These are phyloP conservation scores for Periconia sp. DNA, from an alignment of 2,329 filamentous ascomycete genomes.

Conservation along the genomic window DNA sequence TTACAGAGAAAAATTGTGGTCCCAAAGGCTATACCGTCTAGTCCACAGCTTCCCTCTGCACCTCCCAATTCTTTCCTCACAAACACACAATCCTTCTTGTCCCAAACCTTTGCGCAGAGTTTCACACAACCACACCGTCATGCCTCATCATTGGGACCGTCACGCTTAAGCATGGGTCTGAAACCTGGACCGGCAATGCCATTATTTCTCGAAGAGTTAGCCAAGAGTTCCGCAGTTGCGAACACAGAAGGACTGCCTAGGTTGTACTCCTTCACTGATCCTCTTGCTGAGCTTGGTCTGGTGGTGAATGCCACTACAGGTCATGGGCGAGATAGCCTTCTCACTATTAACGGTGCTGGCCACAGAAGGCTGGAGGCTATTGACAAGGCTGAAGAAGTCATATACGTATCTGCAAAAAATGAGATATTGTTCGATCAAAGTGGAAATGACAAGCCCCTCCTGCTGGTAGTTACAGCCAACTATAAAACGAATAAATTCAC, in stretches of 20 bases:
- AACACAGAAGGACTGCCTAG: constrained; percentile 63
- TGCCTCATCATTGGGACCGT: constrained; percentile 30
- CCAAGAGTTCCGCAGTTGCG: constrained; percentile 25
- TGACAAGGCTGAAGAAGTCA: constrained; percentile 75
- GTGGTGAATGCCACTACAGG: constrained; percentile 58
- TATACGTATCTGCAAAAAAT: constrained; percentile 74
- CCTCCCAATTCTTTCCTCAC: constrained; percentile 83
- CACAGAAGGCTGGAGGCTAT: constrained; percentile 59
- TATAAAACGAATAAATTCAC: constrained; percentile 74
- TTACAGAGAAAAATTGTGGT: constrained; percentile 76
- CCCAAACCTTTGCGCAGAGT: constrained; percentile 57
- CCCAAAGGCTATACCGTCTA: constrained; percentile 40
- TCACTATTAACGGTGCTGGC: constrained; percentile 32
- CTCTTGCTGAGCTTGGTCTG: constrained; percentile 80
- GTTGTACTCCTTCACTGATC: constrained; percentile 82
- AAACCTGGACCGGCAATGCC: constrained; percentile 24
- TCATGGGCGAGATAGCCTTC: constrained; percentile 29
- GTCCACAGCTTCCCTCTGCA: constrained; percentile 53
- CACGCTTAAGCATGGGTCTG: constrained; percentile 19
- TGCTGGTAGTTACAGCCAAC: constrained; percentile 81
- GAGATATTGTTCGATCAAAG: constrained; percentile 56
- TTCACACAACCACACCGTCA: constrained; percentile 37
- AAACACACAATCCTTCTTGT: constrained; percentile 42
- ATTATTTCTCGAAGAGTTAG: constrained; percentile 35
- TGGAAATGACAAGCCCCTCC: constrained; percentile 52